Conservation (phyloP, 257 asterid genomes). For the Paraleonurus japonicus region DNA sequence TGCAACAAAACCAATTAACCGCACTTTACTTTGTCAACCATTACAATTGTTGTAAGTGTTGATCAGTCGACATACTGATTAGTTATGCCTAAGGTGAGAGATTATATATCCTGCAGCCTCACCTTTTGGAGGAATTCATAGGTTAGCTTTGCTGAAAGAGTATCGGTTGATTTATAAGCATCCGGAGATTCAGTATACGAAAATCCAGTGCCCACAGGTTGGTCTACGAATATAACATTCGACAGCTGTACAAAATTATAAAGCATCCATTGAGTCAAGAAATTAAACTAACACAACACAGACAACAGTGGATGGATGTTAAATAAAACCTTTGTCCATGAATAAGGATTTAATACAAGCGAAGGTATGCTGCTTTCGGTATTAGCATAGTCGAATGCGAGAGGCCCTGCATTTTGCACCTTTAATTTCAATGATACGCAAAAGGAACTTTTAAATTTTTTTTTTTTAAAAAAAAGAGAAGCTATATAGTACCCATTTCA, state of each 20-base stretch:
- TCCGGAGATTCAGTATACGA: slow-evolving; percentile 31
- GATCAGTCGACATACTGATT: no score
- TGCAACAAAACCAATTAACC: slow-evolving; percentile 15
- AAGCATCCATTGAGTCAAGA: no score
- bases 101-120: no score
- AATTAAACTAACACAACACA: no score
- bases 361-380: slow-evolving; percentile 50
- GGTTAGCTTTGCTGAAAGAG: neutral
- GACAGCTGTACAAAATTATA: neutral
- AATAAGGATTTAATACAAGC: slow-evolving; percentile 40
- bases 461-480: no score
- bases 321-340: slow-evolving; percentile 77
- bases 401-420: slow-evolving; percentile 60
- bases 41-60: neutral
- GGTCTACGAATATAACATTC: slow-evolving; percentile 33
- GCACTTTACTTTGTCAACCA: no score
- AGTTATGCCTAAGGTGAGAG: no score
- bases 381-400: slow-evolving; percentile 33
- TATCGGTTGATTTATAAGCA: slow-evolving; percentile 25
- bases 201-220: slow-evolving; percentile 40
- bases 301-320: no score
- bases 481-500: no score
- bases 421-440: no score
- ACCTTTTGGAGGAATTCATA: slow-evolving; percentile 36
- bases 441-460: no score